Base-by-base conservation (phyloP, 2,329 filamentous ascomycete species). In the Ramichloridium luteum region DNA sequence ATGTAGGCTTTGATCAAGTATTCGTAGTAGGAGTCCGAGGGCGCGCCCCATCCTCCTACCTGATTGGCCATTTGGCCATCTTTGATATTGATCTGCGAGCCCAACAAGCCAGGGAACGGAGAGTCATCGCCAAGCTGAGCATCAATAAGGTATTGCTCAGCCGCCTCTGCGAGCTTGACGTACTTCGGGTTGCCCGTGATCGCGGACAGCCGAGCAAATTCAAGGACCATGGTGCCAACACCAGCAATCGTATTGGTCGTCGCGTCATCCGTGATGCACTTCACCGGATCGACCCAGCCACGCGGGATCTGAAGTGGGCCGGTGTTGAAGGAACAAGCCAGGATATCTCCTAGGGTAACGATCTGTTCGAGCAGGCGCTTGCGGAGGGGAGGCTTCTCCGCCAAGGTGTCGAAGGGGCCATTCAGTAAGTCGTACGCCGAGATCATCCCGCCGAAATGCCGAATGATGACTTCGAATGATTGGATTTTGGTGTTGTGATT, bases 1-100 rank as follows among this genome's bases (percentile, higher is more conserved):
- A 50, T 39, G 28, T 54, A 54, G 16, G 49, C 50, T 36, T 56
- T 56, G 26, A 55, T 37, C 2, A 54, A 41, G 26, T 55, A 55
- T 30, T 56, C 49, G 36, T 55, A 55, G 20, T 48, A 51, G 3
- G 43, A 48, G 29, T 53, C 49, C 22, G 47, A 43, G 4, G 47
- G 31, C 6, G 43, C 40, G 6, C 48, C 51, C 50, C 52, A 55
- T 13, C 52, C 48, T 14, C 50, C 51, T 26, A 47, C 44, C 1
- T 37, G 30, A 25, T 48, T 44, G 1, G 46, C 25, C 5, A 55
- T 40, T 14, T 44, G 17, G 20, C 51, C 53, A 11, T 39, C 43
- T 3, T 40, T 34, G 8, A 51, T 37, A 13, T 35, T 45, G 28
- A 55, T 38, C 23, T 45, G 46, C 0, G 48, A 42, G 11, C 50